phyloP scores from a whole-genome alignment of 2,329 filamentous ascomycete genomes.

The Trichoderma citrinoviride region DNA sequence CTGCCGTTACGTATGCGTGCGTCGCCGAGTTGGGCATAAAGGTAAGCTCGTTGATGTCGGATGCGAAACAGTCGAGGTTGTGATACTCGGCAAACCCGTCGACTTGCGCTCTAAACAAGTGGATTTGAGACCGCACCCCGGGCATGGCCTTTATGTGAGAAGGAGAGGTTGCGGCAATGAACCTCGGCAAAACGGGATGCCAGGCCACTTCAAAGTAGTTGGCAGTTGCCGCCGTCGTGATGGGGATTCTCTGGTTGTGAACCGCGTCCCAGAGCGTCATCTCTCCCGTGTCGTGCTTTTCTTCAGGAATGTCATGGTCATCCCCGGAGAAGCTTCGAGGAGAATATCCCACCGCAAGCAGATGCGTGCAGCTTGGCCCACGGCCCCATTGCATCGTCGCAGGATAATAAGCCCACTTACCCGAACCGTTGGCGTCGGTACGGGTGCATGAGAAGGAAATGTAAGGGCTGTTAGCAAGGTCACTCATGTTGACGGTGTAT shows the following conservation, averaged over 20 bases:
- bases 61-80: conserved; percentile 56
- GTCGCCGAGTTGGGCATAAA: conserved; percentile 53
- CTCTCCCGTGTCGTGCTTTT: conserved; percentile 57
- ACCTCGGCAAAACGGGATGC: conserved; percentile 55
- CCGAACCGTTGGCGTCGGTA: conserved; percentile 35
- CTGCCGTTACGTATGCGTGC: conserved; percentile 57
- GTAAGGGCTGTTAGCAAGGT: conserved; percentile 40
- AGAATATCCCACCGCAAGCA: conserved; percentile 62
- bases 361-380: conserved; percentile 43
- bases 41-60: conserved; percentile 62
- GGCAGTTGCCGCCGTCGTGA: conserved; percentile 51
- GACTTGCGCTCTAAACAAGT: conserved; percentile 45
- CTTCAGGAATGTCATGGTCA: conserved; percentile 57
- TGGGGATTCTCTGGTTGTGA: conserved; percentile 43
- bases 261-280: conserved; percentile 58
- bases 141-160: conserved; percentile 45
- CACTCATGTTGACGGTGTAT: conserved; percentile 45
- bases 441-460: conserved; percentile 43
- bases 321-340: conserved; percentile 53
- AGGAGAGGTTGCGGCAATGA: conserved; percentile 58
- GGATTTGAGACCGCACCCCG: conserved; percentile 54
- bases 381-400: conserved; percentile 63
- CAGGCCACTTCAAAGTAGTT: conserved; percentile 65
- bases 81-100: conserved; percentile 45
- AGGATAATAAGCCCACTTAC: conserved; percentile 61